phyloP scores from a whole-genome alignment of 257 asterid species.

The Osmanthus fragrans region DNA sequence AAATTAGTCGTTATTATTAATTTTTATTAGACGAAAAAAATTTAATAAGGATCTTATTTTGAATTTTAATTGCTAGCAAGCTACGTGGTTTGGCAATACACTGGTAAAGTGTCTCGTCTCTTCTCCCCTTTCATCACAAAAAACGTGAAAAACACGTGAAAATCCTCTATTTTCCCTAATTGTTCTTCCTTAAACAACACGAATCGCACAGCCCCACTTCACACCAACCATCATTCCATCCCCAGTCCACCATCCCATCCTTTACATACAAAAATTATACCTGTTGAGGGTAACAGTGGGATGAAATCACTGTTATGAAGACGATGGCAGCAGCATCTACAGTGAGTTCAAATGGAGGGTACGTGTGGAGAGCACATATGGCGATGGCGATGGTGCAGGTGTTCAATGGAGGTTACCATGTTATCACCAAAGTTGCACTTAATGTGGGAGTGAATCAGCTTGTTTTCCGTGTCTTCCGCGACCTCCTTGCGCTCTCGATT shows the following conservation, averaged over 20 bases:
- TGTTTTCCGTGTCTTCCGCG: constrained; percentile 81
- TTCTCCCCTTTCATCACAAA: background rate
- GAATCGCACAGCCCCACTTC: constrained; percentile 26
- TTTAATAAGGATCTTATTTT: no score
- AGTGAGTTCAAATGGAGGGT: constrained; percentile 48
- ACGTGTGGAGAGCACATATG: constrained; percentile 67
- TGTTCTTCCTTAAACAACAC: constrained; percentile 17
- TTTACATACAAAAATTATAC: background rate
- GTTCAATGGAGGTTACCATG: constrained; percentile 79
- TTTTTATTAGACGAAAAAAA: no score
- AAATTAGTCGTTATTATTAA: no score
- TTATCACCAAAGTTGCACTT: constrained; percentile 90
- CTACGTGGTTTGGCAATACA: background rate
- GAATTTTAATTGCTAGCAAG: no score
- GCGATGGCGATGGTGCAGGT: constrained; percentile 90
- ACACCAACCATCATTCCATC: constrained; percentile 3
- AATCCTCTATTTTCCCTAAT: constrained; percentile 14
- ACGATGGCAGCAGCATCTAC: constrained; percentile 42
- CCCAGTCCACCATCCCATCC: background rate
- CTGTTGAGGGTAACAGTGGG: background rate
- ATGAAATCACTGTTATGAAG: constrained; percentile 33
- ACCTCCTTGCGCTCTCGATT: constrained; percentile 76
- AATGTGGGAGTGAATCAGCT: constrained; percentile 89
- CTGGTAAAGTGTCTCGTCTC: background rate
- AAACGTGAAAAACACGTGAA: background rate